phyloP scores from a whole-genome alignment of 345 rosid genomes.

The Eucalyptus melliodora region DNA sequence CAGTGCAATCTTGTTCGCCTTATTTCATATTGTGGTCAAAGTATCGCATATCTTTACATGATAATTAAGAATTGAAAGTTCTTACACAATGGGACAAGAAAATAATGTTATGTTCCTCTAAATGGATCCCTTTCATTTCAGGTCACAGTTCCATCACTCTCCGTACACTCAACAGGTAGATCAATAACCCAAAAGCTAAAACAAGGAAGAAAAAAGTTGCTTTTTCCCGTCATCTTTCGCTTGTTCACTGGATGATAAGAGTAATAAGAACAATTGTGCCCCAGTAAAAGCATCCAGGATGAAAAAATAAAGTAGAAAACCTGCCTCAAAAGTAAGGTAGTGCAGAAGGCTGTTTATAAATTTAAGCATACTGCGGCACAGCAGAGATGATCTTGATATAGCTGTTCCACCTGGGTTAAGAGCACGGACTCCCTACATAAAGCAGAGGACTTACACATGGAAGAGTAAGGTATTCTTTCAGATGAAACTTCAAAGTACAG shows the following conservation, averaged over 20 bases:
- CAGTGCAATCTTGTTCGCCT: background rate
- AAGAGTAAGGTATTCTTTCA: background rate
- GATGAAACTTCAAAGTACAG: background rate
- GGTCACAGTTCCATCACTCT: background rate
- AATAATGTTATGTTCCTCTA: background rate
- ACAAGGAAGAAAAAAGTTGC: background rate
- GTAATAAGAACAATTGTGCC: background rate
- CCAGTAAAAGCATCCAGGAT: background rate
- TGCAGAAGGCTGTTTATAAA: conserved; percentile 91
- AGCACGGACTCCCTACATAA: conserved; percentile 66
- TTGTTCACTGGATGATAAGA: background rate
- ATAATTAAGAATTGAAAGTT: background rate
- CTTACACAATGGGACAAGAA: background rate
- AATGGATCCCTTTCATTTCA: background rate
- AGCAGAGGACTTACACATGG: background rate
- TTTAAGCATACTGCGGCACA: conserved; percentile 97
- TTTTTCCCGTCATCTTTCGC: background rate
- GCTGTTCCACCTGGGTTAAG: conserved; percentile 69
- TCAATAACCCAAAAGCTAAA: background rate
- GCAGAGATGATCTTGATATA: conserved; percentile 78
- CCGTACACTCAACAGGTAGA: background rate
- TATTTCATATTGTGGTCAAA: background rate
- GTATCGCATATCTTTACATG: background rate
- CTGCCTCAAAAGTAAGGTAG: conserved; percentile 94
- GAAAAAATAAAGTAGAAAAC: conserved; percentile 9